A percentile compares a stretch with the other conserved stretches of the same genome.
phyloP scores from a whole-genome alignment of 495 filamentous ascomycete species.

The Penicillium crystallinum region DNA sequence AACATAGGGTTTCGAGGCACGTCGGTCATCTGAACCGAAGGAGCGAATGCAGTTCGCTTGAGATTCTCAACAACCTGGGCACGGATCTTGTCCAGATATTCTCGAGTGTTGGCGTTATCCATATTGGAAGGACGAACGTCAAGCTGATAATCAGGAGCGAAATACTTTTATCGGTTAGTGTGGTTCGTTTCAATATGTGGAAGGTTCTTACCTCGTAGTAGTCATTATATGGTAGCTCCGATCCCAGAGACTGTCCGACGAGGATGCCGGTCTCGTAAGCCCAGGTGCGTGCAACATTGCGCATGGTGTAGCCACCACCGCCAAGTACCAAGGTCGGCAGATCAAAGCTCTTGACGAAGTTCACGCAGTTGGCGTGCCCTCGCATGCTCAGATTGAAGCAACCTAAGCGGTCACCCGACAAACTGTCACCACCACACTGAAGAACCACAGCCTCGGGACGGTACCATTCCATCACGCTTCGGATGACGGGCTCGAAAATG shows the following conservation, averaged over 20 bases:
- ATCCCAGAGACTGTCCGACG: constrained; percentile 71
- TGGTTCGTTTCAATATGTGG: neutral
- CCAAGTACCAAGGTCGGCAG: constrained; percentile 88
- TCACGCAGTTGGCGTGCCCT: constrained; percentile 96
- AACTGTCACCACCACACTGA: constrained; percentile 92
- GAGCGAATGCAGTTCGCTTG: constrained; percentile 77
- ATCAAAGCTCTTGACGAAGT: constrained; percentile 88
- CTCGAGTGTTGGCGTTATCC: constrained; percentile 94
- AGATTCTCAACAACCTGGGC: constrained; percentile 89
- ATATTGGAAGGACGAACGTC: constrained; percentile 95
- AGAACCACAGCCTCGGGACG: constrained; percentile 90
- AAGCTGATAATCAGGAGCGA: constrained; percentile 92
- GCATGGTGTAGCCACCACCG: constrained; percentile 97
- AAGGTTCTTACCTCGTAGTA: constrained; percentile 79
- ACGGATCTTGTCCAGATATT: constrained; percentile 96
- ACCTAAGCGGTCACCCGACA: constrained; percentile 90
- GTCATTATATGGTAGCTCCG: constrained; percentile 91
- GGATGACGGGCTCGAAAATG: constrained; percentile 93
- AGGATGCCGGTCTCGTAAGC: constrained; percentile 92
- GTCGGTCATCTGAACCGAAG: constrained; percentile 91
- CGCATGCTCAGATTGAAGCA: constrained; percentile 99
- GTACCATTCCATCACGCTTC: constrained; percentile 93
- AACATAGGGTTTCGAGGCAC: constrained; percentile 71
- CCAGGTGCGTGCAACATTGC: constrained; percentile 96
- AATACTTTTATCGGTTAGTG: constrained; percentile 60